These are phyloP conservation scores for Quercus aquifolioides DNA, from an alignment of 306 rosid genomes.

Conservation along the genomic window DNA sequence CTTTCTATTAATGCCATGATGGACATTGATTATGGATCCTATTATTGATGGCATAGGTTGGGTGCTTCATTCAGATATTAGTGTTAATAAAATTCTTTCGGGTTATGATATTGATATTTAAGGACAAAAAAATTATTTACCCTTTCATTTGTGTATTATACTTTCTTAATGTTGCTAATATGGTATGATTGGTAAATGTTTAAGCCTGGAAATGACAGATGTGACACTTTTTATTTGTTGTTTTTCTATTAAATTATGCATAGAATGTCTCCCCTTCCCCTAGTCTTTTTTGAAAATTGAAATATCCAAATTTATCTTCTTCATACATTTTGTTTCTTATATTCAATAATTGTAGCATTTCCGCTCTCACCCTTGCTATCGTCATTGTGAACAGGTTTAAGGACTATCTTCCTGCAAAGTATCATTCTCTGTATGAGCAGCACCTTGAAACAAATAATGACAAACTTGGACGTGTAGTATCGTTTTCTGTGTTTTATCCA, in stretches of 20 bases:
- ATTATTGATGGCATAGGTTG: constrained; percentile 1
- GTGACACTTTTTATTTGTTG: neutral
- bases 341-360: constrained; percentile 17
- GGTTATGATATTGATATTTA: neutral
- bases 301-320: neutral
- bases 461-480: neutral
- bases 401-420: constrained; percentile 78
- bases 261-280: neutral
- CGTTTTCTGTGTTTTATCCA: neutral
- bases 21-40: neutral
- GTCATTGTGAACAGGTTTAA: constrained; percentile 65
- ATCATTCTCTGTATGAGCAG: constrained; percentile 74
- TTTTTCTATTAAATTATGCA: neutral
- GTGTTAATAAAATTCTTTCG: neutral
- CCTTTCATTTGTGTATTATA: neutral
- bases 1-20: neutral
- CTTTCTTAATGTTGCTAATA: neutral
- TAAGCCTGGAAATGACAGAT: neutral
- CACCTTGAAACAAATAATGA: constrained; percentile 36
- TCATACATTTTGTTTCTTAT: neutral
- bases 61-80: neutral
- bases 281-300: neutral
- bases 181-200: neutral
- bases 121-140: neutral
- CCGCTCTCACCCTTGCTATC: constrained; percentile 10